A percentile compares a stretch with the other conserved stretches of the same genome.
Evolutionary conservation across 177 flowering plant genomes (phyloP).

Genomic region (Vitis hybrid): DNA sequence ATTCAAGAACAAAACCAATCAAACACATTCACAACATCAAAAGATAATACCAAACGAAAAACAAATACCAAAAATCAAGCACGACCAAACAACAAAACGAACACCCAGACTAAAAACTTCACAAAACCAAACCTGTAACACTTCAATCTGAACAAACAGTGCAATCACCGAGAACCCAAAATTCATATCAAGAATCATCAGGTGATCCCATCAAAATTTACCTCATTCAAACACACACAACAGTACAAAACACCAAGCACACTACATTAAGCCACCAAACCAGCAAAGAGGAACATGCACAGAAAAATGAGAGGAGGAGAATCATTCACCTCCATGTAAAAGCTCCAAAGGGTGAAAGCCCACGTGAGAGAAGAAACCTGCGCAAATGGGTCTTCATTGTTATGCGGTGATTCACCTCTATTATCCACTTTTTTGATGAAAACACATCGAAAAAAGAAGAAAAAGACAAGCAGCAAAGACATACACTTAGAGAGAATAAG

Average conservation of each 20-base stretch:
- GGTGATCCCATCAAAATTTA: constrained; percentile 19
- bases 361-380: constrained; percentile 24
- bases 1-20: neutral
- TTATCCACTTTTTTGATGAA: constrained; percentile 11
- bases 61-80: neutral
- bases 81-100: constrained; percentile 6
- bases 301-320: constrained; percentile 3
- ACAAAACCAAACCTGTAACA: constrained; percentile 6
- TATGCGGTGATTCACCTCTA: constrained; percentile 27
- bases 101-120: neutral
- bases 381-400: constrained; percentile 29
- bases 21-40: constrained; percentile 10
- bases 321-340: constrained; percentile 20
- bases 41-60: neutral
- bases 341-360: constrained; percentile 16
- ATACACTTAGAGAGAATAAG: constrained; percentile 3
- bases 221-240: no score
- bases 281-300: constrained; percentile 5
- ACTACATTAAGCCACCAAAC: constrained; percentile 9
- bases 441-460: constrained; percentile 9
- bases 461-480: no score
- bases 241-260: neutral
- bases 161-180: neutral
- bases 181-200: constrained; percentile 6
- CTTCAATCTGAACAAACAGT: neutral